phyloP scores from a whole-genome alignment of 23 red algal species.

The Gracilaria caudata region DNA sequence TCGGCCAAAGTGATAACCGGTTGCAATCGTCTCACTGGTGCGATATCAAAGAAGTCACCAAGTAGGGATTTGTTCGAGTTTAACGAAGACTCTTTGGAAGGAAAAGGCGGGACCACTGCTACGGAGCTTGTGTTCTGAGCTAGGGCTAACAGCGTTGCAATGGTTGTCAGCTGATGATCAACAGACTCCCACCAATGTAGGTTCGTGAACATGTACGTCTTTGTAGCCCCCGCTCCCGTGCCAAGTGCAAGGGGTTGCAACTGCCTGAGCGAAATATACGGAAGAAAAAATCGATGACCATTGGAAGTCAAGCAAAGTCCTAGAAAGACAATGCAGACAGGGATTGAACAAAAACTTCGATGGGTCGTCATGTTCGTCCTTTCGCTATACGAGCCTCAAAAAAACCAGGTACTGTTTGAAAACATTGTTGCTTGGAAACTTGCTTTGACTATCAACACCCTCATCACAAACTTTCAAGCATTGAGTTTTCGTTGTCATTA shows the following conservation, averaged over 20 bases:
- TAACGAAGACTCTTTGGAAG: not conserved
- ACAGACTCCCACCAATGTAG: conserved; percentile 71
- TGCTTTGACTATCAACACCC: not conserved
- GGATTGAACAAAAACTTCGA: not conserved
- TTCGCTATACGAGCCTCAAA: not conserved
- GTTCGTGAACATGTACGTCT: conserved; percentile 71
- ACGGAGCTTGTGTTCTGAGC: conserved; percentile 57
- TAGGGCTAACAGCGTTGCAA: conserved; percentile 47
- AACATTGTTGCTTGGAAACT: not conserved
- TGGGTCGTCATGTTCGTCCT: not conserved
- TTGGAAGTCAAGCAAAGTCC: not conserved
- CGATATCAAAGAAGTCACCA: conserved; percentile 70
- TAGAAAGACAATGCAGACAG: not conserved
- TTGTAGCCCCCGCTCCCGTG: not conserved
- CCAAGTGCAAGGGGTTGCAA: not conserved
- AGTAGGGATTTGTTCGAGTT: conserved; percentile 46
- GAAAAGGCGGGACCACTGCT: conserved; percentile 53
- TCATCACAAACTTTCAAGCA: not conserved
- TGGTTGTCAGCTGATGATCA: conserved; percentile 70
- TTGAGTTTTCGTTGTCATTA: not conserved
- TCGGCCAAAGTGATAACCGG: conserved; percentile 37
- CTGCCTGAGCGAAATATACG: not conserved
- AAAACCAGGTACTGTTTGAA: not conserved
- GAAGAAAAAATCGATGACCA: conserved; percentile 2
- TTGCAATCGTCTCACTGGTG: conserved; percentile 38